These are phyloP conservation scores for Aureobasidium sp. DNA, from an alignment of 2,329 filamentous ascomycete genomes.

Conservation along the genomic window DNA sequence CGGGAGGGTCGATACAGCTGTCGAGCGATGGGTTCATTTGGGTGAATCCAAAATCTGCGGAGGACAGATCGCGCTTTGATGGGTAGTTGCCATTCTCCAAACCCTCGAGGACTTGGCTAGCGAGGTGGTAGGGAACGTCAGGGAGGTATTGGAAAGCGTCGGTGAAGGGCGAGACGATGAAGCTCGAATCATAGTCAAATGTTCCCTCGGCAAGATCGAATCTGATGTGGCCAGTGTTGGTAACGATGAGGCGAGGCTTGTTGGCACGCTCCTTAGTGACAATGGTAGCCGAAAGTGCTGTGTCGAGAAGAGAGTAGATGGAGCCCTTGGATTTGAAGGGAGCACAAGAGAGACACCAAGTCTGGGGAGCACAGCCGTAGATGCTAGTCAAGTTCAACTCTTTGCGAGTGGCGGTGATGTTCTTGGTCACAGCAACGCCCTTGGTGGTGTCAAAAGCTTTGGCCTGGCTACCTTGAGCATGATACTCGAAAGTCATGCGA, in stretches of 20 bases:
- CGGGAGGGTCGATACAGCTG: constrained; percentile 43
- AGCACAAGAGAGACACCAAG: constrained; percentile 52
- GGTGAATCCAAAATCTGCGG: constrained; percentile 32
- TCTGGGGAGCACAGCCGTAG: constrained; percentile 53
- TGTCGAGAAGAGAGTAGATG: constrained; percentile 48
- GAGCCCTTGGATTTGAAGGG: constrained; percentile 47
- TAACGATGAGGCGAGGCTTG: constrained; percentile 44
- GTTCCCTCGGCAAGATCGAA: constrained; percentile 58
- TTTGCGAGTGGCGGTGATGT: constrained; percentile 46
- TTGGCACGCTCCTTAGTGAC: constrained; percentile 11
- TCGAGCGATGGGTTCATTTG: constrained; percentile 30
- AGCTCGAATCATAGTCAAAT: constrained; percentile 42
- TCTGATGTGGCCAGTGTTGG: constrained; percentile 49
- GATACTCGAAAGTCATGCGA: constrained; percentile 57
- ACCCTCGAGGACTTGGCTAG: constrained; percentile 33
- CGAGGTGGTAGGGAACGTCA: constrained; percentile 44
- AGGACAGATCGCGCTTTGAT: constrained; percentile 28
- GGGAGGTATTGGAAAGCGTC: constrained; percentile 49
- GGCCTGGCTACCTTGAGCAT: constrained; percentile 46
- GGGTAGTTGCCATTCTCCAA: constrained; percentile 40
- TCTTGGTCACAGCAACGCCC: constrained; percentile 41
- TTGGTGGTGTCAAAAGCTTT: constrained; percentile 44
- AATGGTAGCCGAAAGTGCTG: constrained; percentile 18
- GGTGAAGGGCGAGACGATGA: constrained; percentile 47
- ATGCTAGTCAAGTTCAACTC: constrained; percentile 46